phyloP scores from a whole-genome alignment of 2,329 filamentous ascomycete species.

The Fusarium temperatum region DNA sequence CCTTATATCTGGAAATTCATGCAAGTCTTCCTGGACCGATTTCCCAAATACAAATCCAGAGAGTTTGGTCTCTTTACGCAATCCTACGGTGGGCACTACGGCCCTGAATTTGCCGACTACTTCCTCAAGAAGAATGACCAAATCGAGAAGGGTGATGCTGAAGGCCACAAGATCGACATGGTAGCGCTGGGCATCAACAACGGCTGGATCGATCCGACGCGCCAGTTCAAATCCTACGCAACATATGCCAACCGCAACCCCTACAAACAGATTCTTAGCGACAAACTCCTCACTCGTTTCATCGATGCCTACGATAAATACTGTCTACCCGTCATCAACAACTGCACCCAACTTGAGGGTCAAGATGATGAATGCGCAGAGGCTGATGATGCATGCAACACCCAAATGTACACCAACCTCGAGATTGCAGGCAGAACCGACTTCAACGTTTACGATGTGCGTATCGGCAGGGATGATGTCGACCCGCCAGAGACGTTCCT shows the following conservation, averaged over 20 bases:
- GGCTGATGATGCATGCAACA: conserved; percentile 41
- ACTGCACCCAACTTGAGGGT: conserved; percentile 36
- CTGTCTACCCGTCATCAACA: conserved; percentile 34
- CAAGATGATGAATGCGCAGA: conserved; percentile 41
- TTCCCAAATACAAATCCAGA: conserved; percentile 68
- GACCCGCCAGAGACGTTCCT: conserved; percentile 38
- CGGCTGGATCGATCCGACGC: conserved; percentile 60
- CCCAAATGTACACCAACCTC: conserved; percentile 41
- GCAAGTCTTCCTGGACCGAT: conserved; percentile 69
- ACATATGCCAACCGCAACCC: conserved; percentile 47
- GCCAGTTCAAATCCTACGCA: conserved; percentile 47
- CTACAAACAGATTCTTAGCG: conserved; percentile 43
- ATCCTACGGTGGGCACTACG: conserved; percentile 68
- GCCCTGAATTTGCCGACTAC: conserved; percentile 63
- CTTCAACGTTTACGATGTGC: conserved; percentile 59
- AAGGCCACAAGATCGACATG: conserved; percentile 56
- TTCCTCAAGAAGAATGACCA: conserved; percentile 65
- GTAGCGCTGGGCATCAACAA: conserved; percentile 66
- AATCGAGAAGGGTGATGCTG: conserved; percentile 54
- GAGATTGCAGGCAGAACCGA: conserved; percentile 39
- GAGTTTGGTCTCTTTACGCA: conserved; percentile 65
- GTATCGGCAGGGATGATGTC: conserved; percentile 41
- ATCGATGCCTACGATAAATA: conserved; percentile 44
- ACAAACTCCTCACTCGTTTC: conserved; percentile 30
- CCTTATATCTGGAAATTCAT: conserved; percentile 62